Percentiles rank a stretch among this genome's conserved stretches.
These are phyloP conservation scores for Ramaria sp. DNA, from an alignment of 768 basidiomycete species.

Conservation along the genomic window DNA sequence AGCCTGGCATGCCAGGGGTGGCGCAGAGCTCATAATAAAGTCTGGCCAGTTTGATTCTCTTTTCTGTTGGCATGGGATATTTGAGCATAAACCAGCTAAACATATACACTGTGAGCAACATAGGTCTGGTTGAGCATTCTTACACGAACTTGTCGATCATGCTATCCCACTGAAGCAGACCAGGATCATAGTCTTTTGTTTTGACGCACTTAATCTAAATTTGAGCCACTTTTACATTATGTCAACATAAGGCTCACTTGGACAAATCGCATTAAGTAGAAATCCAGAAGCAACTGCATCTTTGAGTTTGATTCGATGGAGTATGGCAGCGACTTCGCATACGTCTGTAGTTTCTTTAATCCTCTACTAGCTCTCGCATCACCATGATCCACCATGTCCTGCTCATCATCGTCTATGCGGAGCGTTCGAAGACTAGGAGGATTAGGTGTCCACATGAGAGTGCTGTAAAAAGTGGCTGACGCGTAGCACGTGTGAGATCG, in stretches of 20 bases:
- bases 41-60: slow-evolving; percentile 60
- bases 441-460: slow-evolving; percentile 6
- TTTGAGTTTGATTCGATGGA: slow-evolving; percentile 63
- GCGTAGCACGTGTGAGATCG: not conserved
- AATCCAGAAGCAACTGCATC: slow-evolving; percentile 68
- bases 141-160: slow-evolving; percentile 60
- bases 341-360: slow-evolving; percentile 48
- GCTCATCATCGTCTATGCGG: not conserved
- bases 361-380: slow-evolving; percentile 23
- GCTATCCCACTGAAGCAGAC: slow-evolving; percentile 70
- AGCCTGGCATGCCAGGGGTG: slow-evolving; percentile 65
- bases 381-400: not conserved
- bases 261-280: slow-evolving; percentile 38
- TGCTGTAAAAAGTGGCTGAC: slow-evolving; percentile 4
- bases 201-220: slow-evolving; percentile 52
- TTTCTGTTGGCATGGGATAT: slow-evolving; percentile 77
- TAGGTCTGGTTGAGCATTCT: slow-evolving; percentile 1
- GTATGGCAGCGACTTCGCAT: slow-evolving; percentile 63
- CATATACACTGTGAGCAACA: not conserved
- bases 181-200: slow-evolving; percentile 75
- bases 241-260: slow-evolving; percentile 4
- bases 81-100: slow-evolving; percentile 72
- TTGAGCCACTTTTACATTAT: not conserved
- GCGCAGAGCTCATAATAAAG: slow-evolving; percentile 70
- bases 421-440: not conserved